Evolutionary conservation across 305 asterid species (phyloP).

Genomic region (Withania somnifera): DNA sequence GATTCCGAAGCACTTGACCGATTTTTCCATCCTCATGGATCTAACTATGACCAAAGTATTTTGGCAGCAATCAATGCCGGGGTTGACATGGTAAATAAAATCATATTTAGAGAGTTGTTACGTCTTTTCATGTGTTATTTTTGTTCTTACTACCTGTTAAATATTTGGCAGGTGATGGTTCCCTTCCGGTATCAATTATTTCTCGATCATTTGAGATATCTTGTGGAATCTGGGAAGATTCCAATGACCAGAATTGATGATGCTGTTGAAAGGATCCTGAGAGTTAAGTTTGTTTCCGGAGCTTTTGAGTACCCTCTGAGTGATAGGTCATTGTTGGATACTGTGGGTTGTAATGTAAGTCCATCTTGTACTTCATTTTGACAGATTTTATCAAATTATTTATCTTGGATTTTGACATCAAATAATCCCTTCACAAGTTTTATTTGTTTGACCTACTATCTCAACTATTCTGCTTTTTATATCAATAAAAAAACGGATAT

Average conservation of each 20-base stretch:
- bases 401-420: neutral
- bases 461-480: neutral
- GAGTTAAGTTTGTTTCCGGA: conserved; percentile 81
- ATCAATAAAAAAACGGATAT: neutral
- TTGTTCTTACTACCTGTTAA: neutral
- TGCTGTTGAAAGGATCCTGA: conserved; percentile 77
- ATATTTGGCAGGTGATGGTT: conserved; percentile 66
- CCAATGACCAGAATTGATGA: conserved; percentile 78
- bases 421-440: neutral
- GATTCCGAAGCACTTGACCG: conserved; percentile 75
- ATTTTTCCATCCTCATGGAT: conserved; percentile 58
- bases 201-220: conserved; percentile 42
- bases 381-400: neutral
- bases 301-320: conserved; percentile 69
- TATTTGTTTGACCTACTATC: neutral
- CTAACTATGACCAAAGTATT: conserved; percentile 55
- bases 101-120: neutral
- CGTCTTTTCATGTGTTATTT: neutral
- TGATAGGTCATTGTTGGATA: conserved; percentile 45
- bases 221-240: conserved; percentile 59
- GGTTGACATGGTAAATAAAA: conserved; percentile 55
- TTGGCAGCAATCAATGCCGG: conserved; percentile 63
- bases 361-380: neutral
- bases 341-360: conserved; percentile 64
- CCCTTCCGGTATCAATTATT: conserved; percentile 60